Base-by-base conservation (phyloP, 2,329 filamentous ascomycete species). In the Pseudogymnoascus sp. region DNA sequence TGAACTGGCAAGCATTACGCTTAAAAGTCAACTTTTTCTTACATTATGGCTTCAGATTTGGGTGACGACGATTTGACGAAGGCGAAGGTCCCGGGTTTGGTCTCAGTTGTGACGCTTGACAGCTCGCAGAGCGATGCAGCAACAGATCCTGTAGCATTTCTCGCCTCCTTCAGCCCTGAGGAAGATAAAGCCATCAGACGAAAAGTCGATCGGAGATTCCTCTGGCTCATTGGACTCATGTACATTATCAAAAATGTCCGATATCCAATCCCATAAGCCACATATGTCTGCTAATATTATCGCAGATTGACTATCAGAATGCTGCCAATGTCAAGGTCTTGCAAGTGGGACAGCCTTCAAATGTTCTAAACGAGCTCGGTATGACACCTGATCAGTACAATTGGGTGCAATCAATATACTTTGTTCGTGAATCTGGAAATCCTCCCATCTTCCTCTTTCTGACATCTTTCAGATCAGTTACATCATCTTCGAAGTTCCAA, bases 301-400 rank as follows among this genome's bases (percentile, higher is more conserved):
- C 35, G 45, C 26, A 66, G 69, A 73, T 78, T 62, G 76, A 78
- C 61, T 73, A 73, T 62, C 72, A 68, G 26, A 78, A 78, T 67
- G 75, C 74, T 1, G 72, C 75, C 0, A 73, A 69, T 14, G 74
- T 78, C 62, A 77, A 77, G 63, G 76, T 78, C 11, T 67, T 79
- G 2, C 76, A 78, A 65, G 73, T 77, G 16, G 76, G 74, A 3
- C 52, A 75, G 61, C 67, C 70, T 0, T 65, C 72, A 7, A 76
- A 78, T 60, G 73, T 77, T 38, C 61, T 78, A 12, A 73, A 62
- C 0, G 72, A 78, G 43, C 67, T 78, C 7, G 61, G 72, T 14
- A 78, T 77, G 75, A 77, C 72, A 5, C 33, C 73, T 0, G 68
- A 78, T 65, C 67, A 76, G 62, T 78, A 77, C 63, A 77, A 76